Evolutionary conservation across 176 grass and related monocot genomes (phyloP).

Genomic region (Aegilops bicornis): DNA sequence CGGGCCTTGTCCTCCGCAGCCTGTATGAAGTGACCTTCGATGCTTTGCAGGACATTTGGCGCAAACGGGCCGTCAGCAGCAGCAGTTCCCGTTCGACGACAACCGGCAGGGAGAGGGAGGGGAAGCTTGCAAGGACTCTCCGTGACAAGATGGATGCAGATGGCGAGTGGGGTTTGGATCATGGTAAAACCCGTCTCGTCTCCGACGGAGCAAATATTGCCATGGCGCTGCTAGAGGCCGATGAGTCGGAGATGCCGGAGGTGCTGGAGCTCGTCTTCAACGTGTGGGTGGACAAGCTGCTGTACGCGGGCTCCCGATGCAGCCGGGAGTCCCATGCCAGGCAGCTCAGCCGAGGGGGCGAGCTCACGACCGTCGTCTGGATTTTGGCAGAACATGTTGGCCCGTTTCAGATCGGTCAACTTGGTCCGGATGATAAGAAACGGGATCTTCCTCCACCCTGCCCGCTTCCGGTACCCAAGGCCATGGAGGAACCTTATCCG

Average conservation of each 20-base stretch:
- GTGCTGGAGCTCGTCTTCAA: not conserved
- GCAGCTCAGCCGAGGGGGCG: conserved; percentile 24
- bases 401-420: not conserved
- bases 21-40: not conserved
- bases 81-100: too few species aligned
- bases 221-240: not conserved
- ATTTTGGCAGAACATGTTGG: not conserved
- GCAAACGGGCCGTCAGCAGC: too few species aligned
- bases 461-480: too few species aligned
- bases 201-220: not conserved
- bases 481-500: not conserved
- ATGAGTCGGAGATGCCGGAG: fast-evolving
- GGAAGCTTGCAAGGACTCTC: too few species aligned
- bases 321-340: conserved; percentile 5
- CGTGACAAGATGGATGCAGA: too few species aligned
- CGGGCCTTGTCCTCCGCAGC: not conserved
- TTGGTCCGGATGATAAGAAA: not conserved
- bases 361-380: conserved; percentile 19
- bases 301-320: not conserved
- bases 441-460: too few species aligned
- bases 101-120: too few species aligned
- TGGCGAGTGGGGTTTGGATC: not conserved
- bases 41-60: not conserved
- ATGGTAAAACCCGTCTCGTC: not conserved
- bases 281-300: not conserved